Base-by-base conservation (phyloP, 805 yeast species). In the Starmerella geochares region DNA sequence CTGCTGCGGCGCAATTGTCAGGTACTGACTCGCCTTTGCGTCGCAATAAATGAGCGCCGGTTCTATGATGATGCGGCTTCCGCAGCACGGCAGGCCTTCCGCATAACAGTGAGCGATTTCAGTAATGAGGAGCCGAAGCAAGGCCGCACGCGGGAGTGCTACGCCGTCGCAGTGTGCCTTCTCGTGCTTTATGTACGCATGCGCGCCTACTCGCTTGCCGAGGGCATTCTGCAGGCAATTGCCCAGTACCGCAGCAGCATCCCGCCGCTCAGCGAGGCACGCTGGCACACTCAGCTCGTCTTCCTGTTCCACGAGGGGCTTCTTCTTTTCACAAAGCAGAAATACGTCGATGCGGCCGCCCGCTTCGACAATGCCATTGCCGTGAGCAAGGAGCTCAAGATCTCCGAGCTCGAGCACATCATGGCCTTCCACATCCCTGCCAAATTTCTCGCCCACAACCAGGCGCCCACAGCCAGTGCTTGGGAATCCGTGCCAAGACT, bases 201-300 rank as follows among this genome's bases (percentile, higher is more conserved):
- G 46, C 42, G 50, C 13, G 59, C 58, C 5, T 52, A 50, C 27
- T 38, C 59, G 13, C 54, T 57, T 17, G 61, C 60, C 13, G 56
- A 55, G 9, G 62, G 61, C 2, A 50, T 56, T 6, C 19, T 59
- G 17, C 43, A 50, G 27, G 60, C 58, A 3, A 37, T 56, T 11
- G 31, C 28, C 1, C 50, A 49, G 28, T 54, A 54, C 23, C 11
- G 46, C 7, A 14, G 2, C 11, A 42, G 36, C 13, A 37, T 57
- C 16, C 55, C 61, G 7, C 54, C 59, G 6, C 39, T 60, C 3
- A 19, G 37, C 3, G 16, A 21, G 19, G 42, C 54, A 8, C 47
- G 44, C 13, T 39, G 52, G 29, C 31, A 36, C n/a, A 51, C 54
- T 11, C 51, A 51, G 48, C 41, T 45, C 3, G 53, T 48, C 19